phyloP scores from a whole-genome alignment of 108 stramenopile genomes.

The Asterionellopsis glacialis region DNA sequence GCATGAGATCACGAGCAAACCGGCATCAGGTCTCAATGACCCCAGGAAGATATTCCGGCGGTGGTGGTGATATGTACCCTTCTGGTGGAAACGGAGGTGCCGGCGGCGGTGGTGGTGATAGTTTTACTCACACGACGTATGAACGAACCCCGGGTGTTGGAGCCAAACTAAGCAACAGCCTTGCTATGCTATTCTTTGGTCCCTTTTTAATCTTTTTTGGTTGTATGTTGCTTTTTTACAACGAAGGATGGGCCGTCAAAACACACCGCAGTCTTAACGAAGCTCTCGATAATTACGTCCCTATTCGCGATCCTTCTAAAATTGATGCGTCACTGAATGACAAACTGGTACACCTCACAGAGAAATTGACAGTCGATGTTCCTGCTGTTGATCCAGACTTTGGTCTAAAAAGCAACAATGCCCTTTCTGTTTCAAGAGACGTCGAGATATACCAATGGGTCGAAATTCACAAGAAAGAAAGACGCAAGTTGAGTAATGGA shows the following conservation, averaged over 20 bases:
- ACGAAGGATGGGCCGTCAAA: slow-evolving; percentile 9
- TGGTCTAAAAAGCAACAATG: neutral
- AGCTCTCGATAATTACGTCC: slow-evolving; percentile 1
- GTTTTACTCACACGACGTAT: neutral
- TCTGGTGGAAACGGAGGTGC: no score
- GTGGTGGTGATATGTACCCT: no score
- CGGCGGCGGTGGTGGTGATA: no score
- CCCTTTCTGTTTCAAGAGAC: neutral
- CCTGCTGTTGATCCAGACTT: slow-evolving; percentile 1
- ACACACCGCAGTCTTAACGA: slow-evolving; percentile 9
- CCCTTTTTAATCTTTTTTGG: slow-evolving; percentile 11
- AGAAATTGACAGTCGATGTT: neutral
- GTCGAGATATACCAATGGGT: slow-evolving; percentile 11
- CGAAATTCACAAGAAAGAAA: slow-evolving; percentile 1
- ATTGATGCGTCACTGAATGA: neutral
- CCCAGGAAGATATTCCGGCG: no score
- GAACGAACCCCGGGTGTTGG: slow-evolving; percentile 4
- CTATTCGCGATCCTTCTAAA: neutral
- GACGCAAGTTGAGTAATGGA: neutral
- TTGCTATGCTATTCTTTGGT: neutral
- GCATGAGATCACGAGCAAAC: no score
- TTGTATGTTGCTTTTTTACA: slow-evolving; percentile 5
- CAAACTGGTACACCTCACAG: neutral
- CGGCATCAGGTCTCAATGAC: no score
- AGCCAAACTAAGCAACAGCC: slow-evolving; percentile 1